Evolutionary conservation across 164 flowering plant genomes (phyloP).

Genomic region (grape (Vitis vinifera)): DNA sequence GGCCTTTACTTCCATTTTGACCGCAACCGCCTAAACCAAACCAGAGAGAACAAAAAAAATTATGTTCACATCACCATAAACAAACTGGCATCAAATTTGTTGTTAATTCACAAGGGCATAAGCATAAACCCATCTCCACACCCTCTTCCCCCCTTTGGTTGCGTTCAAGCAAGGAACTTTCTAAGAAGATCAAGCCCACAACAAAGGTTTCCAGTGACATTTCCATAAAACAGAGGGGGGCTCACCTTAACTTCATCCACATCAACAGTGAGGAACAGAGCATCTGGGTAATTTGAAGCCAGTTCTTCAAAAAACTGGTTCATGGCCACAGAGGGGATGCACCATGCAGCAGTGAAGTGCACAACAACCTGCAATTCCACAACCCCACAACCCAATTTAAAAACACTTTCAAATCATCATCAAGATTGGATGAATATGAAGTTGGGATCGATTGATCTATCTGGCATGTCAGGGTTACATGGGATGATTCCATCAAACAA

Average conservation of each 20-base stretch:
- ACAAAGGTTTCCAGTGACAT: neutral
- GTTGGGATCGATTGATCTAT: no score
- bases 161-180: no score
- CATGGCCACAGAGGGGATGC: constrained; percentile 77
- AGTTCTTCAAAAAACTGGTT: constrained; percentile 52
- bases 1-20: constrained; percentile 61
- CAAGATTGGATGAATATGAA: no score
- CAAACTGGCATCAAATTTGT: neutral
- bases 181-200: no score
- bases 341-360: constrained; percentile 79
- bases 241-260: constrained; percentile 75
- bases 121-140: no score
- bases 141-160: no score
- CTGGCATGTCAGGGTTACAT: neutral
- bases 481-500: neutral
- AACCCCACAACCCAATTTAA: neutral
- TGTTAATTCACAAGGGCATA: no score
- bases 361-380: constrained; percentile 46
- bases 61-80: neutral
- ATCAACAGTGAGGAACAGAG: constrained; percentile 60
- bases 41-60: neutral
- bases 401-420: neutral
- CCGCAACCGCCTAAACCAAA: constrained; percentile 53
- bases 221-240: neutral
- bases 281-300: constrained; percentile 49